Percentiles rank a stretch among this genome's conserved stretches.
phyloP scores from a whole-genome alignment of 768 basidiomycete species.

The Lentinula edodes region DNA sequence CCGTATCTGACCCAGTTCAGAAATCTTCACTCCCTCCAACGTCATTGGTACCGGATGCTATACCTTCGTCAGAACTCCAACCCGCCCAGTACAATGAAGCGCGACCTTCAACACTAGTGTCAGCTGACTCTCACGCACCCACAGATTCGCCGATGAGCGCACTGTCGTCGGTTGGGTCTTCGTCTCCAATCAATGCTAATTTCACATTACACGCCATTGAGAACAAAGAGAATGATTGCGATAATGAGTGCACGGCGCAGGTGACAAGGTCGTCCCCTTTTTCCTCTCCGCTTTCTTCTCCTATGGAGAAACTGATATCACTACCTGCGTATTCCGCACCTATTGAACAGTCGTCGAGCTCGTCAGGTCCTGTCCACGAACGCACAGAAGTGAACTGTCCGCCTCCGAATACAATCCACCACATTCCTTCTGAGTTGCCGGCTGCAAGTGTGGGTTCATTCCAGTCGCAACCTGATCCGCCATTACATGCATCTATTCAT shows the following conservation, averaged over 20 bases:
- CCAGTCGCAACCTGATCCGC: neutral
- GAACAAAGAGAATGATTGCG: neutral
- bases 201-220: neutral
- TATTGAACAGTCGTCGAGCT: neutral
- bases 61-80: neutral
- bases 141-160: neutral
- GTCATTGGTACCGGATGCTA: neutral
- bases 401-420: too few species aligned
- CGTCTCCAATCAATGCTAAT: neutral
- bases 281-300: conserved; percentile 1
- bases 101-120: neutral
- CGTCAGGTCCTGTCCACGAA: neutral
- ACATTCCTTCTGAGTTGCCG: neutral
- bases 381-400: neutral
- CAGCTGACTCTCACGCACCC: neutral
- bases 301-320: neutral
- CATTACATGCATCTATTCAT: neutral
- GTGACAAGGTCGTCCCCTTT: neutral
- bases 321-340: conserved; percentile 1
- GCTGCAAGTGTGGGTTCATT: neutral
- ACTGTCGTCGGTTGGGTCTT: neutral
- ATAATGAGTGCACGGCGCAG: too few species aligned
- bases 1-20: neutral
- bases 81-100: neutral
- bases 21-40: neutral